A percentile compares a stretch with the other conserved stretches of the same genome.
Evolutionary conservation across 345 rosid species (phyloP).

Genomic region (Erodium maritimum): DNA sequence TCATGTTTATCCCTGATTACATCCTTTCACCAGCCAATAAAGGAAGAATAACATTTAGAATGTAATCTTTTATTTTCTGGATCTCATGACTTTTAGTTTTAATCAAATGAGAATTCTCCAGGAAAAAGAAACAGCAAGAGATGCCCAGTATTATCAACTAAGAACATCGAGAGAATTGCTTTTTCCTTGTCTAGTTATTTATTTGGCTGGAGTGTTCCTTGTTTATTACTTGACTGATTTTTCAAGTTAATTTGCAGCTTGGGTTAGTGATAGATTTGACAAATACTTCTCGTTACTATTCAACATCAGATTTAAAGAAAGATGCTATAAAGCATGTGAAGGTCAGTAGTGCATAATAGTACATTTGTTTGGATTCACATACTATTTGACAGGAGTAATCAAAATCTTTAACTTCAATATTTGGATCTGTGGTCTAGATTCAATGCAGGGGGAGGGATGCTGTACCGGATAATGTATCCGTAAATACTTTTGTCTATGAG

Average conservation of each 20-base stretch:
- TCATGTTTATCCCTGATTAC: too few species aligned
- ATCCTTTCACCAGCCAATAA: too few species aligned
- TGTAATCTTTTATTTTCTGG: too few species aligned
- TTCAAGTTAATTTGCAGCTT: constrained; percentile 40
- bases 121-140: background rate
- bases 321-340: constrained; percentile 89
- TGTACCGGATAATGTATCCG: constrained; percentile 79
- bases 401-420: constrained; percentile 4
- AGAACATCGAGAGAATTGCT: background rate
- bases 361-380: background rate
- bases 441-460: constrained; percentile 85
- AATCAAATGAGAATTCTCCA: background rate
- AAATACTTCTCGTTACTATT: constrained; percentile 83
- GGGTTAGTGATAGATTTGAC: constrained; percentile 98
- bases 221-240: background rate
- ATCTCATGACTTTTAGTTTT: too few species aligned
- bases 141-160: background rate
- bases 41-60: too few species aligned
- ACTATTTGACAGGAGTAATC: background rate
- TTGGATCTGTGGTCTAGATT: constrained; percentile 41
- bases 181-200: constrained; percentile 3
- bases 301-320: constrained; percentile 57
- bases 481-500: constrained; percentile 79
- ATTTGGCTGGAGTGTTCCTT: constrained; percentile 1
- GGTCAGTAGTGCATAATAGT: constrained; percentile 26